Percentiles rank a stretch among this genome's conserved stretches.
Conservation (phyloP, 2,329 filamentous ascomycete genomes). For the Massarina eburnea region DNA sequence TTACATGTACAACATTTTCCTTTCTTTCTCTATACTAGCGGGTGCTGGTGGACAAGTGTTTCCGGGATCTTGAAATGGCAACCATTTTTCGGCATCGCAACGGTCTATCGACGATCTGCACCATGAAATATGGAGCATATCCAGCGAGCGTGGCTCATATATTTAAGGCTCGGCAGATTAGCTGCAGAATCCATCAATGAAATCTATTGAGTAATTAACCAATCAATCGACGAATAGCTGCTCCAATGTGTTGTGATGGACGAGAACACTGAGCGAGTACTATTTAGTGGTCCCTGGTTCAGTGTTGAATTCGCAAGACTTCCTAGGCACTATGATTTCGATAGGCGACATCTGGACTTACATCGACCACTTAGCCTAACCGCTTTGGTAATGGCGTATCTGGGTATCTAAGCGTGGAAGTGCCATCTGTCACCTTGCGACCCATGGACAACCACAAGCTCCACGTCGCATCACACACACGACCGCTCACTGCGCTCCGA, state of each 20-base stretch:
- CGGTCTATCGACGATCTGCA: neutral
- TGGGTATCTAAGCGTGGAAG: conserved; percentile 6
- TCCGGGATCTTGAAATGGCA: neutral
- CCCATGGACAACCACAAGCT: neutral
- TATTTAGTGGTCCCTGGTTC: too few species aligned
- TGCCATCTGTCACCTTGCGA: conserved; percentile 15
- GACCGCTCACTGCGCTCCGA: neutral
- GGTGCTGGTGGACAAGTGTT: conserved; percentile 3
- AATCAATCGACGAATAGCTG: too few species aligned
- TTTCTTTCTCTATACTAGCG: conserved; percentile 8
- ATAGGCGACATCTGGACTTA: too few species aligned
- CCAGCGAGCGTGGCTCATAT: too few species aligned
- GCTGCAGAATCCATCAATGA: too few species aligned
- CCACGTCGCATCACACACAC: neutral
- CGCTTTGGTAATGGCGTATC: neutral
- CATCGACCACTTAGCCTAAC: neutral
- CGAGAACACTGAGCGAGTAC: too few species aligned
- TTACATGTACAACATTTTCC: conserved; percentile 2
- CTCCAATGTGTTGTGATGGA: too few species aligned
- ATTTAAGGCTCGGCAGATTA: too few species aligned
- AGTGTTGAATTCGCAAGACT: too few species aligned
- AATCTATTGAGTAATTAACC: too few species aligned
- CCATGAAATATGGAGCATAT: too few species aligned
- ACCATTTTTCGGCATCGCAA: conserved; percentile 1
- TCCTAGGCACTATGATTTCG: too few species aligned